Conservation (phyloP, 116 monocot genomes). For the Iris pallida region DNA sequence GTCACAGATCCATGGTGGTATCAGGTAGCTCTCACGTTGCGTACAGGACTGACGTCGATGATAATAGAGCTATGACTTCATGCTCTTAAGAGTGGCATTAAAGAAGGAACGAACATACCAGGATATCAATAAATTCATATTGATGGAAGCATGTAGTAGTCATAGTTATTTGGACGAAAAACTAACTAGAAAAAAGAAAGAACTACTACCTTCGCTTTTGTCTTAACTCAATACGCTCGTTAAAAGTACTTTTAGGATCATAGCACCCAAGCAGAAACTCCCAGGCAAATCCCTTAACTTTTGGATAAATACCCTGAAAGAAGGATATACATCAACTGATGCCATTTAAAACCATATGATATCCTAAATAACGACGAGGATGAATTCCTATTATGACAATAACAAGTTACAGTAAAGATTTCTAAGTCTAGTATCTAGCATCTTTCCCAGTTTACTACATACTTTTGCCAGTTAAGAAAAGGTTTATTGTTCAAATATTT, state of each 20-base stretch:
- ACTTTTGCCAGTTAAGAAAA: no score
- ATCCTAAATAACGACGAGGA: not conserved
- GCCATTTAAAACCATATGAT: not conserved
- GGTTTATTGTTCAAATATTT: no score
- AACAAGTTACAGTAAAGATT: no score
- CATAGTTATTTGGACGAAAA: not conserved
- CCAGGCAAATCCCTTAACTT: conserved; percentile 89
- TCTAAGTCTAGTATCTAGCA: no score
- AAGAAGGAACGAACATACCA: not conserved
- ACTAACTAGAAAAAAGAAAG: not conserved
- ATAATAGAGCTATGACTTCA: no score
- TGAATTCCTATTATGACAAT: not conserved
- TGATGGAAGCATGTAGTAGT: not conserved
- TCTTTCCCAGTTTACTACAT: no score
- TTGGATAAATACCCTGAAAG: conserved; percentile 77
- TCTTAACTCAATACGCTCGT: conserved; percentile 57
- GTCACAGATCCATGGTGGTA: not conserved
- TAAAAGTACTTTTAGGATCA: conserved; percentile 80
- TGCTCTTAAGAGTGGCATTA: not conserved
- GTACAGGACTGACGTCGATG: no score
- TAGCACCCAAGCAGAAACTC: conserved; percentile 93
- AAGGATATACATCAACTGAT: not conserved
- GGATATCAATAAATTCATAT: not conserved
- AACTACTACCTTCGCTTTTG: conserved; percentile 54
- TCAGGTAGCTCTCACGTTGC: no score